phyloP scores from a whole-genome alignment of 129 eudicot species.

The Flaveria sonorensis region DNA sequence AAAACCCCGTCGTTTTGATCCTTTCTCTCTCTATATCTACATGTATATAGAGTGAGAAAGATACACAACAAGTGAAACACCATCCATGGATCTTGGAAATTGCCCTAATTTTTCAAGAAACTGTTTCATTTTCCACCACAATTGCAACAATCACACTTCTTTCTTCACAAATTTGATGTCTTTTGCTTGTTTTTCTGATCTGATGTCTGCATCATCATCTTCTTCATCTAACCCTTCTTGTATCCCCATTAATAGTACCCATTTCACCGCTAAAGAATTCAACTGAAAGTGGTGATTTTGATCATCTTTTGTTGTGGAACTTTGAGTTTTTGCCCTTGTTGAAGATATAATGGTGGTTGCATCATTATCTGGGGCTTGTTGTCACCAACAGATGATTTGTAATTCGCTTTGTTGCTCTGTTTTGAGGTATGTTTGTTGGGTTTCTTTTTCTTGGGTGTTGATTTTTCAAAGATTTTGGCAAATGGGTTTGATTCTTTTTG shows the following conservation, averaged over 20 bases:
- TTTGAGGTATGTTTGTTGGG: slow-evolving; percentile 20
- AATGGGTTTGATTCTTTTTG: slow-evolving; percentile 23
- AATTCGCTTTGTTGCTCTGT: slow-evolving; percentile 16
- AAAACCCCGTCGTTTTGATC: background rate
- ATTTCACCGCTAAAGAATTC: slow-evolving; percentile 30
- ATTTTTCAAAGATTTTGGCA: slow-evolving; percentile 27
- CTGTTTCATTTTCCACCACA: slow-evolving; percentile 41
- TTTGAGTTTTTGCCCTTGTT: slow-evolving; percentile 21
- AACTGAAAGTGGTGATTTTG: slow-evolving; percentile 19
- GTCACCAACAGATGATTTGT: slow-evolving; percentile 28
- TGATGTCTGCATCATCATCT: slow-evolving; percentile 45
- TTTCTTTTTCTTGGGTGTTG: background rate
- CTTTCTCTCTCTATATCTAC: slow-evolving; percentile 31
- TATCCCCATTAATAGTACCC: slow-evolving; percentile 26
- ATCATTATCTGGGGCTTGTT: slow-evolving; percentile 32
- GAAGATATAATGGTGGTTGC: slow-evolving; percentile 42
- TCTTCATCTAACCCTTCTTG: slow-evolving; percentile 46
- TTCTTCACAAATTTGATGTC: slow-evolving; percentile 25
- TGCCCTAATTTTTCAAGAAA: slow-evolving; percentile 26
- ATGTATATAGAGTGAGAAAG: slow-evolving; percentile 42
- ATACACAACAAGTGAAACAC: slow-evolving; percentile 4
- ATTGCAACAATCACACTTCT: slow-evolving; percentile 15
- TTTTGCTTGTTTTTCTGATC: slow-evolving; percentile 30
- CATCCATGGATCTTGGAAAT: slow-evolving; percentile 48
- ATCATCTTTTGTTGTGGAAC: slow-evolving; percentile 9